Conservation (phyloP, 2,329 filamentous ascomycete genomes). For the Capronia coronata region DNA sequence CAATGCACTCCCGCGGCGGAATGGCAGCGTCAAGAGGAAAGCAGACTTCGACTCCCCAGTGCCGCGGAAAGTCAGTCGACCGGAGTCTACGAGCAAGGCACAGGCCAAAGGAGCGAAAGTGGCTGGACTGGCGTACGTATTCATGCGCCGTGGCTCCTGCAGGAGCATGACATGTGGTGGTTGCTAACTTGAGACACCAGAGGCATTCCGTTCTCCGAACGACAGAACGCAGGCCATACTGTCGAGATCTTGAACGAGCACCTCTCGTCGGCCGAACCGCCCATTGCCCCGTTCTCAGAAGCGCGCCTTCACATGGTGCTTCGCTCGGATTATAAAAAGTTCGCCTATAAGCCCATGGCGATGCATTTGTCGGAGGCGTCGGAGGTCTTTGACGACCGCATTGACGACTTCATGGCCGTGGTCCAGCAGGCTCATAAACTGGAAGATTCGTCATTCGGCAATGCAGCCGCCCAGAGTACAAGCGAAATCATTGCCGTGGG, state of each 20-base stretch:
- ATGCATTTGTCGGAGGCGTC: slow-evolving; percentile 93
- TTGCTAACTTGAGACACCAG: slow-evolving; percentile 33
- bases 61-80: slow-evolving; percentile 38
- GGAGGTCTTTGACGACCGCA: slow-evolving; percentile 88
- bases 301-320: slow-evolving; percentile 77
- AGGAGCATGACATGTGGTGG: background rate
- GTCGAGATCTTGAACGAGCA: slow-evolving; percentile 77
- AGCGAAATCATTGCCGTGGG: slow-evolving; percentile 84
- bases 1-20: slow-evolving; percentile 47
- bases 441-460: slow-evolving; percentile 76
- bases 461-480: slow-evolving; percentile 75
- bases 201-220: slow-evolving; percentile 63
- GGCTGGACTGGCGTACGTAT: slow-evolving; percentile 13
- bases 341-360: slow-evolving; percentile 83
- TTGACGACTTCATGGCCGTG: slow-evolving; percentile 76
- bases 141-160: background rate
- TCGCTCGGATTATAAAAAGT: slow-evolving; percentile 82
- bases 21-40: slow-evolving; percentile 49
- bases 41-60: slow-evolving; percentile 45
- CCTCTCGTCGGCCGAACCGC: slow-evolving; percentile 59
- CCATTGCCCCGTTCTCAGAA: slow-evolving; percentile 65
- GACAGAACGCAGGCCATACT: slow-evolving; percentile 71
- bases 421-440: slow-evolving; percentile 68
- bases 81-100: slow-evolving; percentile 34
- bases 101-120: slow-evolving; percentile 11